Conservation (phyloP, 164 flowering plant genomes). For the Annona squamosa region DNA sequence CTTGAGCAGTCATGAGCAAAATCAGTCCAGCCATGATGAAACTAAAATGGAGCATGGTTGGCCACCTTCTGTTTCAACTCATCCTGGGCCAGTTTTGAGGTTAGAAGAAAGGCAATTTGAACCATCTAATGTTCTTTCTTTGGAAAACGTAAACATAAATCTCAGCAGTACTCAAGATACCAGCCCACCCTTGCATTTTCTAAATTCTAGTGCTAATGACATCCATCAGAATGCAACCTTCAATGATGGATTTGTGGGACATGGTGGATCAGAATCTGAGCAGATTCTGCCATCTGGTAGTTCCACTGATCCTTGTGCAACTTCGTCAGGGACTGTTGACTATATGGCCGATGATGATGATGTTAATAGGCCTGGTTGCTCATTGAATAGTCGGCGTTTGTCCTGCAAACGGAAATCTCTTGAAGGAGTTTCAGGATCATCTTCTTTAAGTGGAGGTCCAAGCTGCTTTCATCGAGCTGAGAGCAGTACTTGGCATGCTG, state of each 20-base stretch:
- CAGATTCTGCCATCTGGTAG: constrained; percentile 25
- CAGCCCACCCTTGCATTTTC: constrained; percentile 16
- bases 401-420: constrained; percentile 68
- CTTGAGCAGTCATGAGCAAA: constrained; percentile 26
- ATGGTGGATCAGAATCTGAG: constrained; percentile 26
- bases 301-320: constrained; percentile 34
- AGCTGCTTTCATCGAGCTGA: constrained; percentile 38
- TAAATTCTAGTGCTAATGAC: background rate
- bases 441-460: constrained; percentile 45
- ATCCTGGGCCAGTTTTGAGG: constrained; percentile 28
- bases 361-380: constrained; percentile 40
- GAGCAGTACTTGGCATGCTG: constrained; percentile 34
- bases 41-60: constrained; percentile 44
- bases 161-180: constrained; percentile 17
- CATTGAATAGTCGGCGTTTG: constrained; percentile 47
- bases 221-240: constrained; percentile 26
- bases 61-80: constrained; percentile 28
- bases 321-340: constrained; percentile 35
- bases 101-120: constrained; percentile 31
- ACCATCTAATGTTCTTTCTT: constrained; percentile 21
- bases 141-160: constrained; percentile 25
- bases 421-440: constrained; percentile 50
- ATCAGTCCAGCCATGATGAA: constrained; percentile 31
- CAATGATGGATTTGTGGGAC: constrained; percentile 30
- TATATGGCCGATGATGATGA: constrained; percentile 32